A percentile compares a stretch with the other conserved stretches of the same genome.
phyloP scores from a whole-genome alignment of 352 stramenopile genomes.

The Pythium aphanidermatum region DNA sequence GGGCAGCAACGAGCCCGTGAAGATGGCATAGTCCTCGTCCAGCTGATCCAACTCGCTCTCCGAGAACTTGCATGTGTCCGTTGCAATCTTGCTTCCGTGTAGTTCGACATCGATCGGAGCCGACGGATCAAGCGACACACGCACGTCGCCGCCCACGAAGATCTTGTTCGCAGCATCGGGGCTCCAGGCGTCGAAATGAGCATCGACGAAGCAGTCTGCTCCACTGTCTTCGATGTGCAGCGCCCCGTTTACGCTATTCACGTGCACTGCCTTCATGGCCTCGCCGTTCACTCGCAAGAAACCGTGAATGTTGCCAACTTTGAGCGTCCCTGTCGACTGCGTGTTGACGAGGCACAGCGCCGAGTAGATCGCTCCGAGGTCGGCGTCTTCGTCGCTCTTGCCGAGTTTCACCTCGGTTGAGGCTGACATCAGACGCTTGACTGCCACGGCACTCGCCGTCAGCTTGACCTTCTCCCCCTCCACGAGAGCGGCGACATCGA shows the following conservation, averaged over 20 bases:
- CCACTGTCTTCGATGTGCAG: conserved; percentile 70
- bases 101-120: conserved; percentile 54
- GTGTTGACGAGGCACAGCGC: conserved; percentile 41
- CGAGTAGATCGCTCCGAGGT: conserved; percentile 75
- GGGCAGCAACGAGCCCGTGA: conserved; percentile 42
- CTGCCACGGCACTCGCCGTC: conserved; percentile 30
- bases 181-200: conserved; percentile 74
- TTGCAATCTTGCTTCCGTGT: conserved; percentile 45
- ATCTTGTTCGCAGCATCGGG: conserved; percentile 44
- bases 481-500: conserved; percentile 40
- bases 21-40: conserved; percentile 69
- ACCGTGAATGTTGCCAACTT: conserved; percentile 64
- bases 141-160: conserved; percentile 53
- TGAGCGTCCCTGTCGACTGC: conserved; percentile 24
- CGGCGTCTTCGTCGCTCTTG: conserved; percentile 27
- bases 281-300: conserved; percentile 55
- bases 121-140: conserved; percentile 58
- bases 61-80: conserved; percentile 36
- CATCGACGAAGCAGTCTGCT: conserved; percentile 35
- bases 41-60: conserved; percentile 57
- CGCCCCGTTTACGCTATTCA: conserved; percentile 64
- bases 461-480: conserved; percentile 58
- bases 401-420: conserved; percentile 46
- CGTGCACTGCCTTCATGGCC: conserved; percentile 32
- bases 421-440: conserved; percentile 62